phyloP scores from a whole-genome alignment of 805 yeast species.

The Kuraishia molischiana region DNA sequence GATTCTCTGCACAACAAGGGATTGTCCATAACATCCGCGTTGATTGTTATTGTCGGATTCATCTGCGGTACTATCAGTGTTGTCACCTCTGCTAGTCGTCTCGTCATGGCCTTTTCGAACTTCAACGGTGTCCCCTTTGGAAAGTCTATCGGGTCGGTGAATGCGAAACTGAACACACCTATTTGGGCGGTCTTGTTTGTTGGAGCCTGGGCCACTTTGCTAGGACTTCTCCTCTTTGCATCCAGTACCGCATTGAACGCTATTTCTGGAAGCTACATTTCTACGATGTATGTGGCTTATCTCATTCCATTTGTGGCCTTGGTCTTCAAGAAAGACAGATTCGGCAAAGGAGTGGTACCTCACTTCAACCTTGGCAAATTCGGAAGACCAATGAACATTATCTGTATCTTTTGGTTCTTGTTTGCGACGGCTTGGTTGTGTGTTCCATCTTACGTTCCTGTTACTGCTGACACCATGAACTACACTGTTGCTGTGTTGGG shows the following conservation, averaged over 20 bases:
- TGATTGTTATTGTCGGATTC: neutral
- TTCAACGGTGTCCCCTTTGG: slow-evolving; percentile 13
- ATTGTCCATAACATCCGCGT: neutral
- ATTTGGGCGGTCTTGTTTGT: slow-evolving; percentile 9
- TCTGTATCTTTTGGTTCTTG: slow-evolving; percentile 31
- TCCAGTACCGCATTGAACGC: slow-evolving; percentile 40
- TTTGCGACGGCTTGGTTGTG: slow-evolving; percentile 36
- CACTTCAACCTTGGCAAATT: slow-evolving; percentile 30
- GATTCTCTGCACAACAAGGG: neutral
- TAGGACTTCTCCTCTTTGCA: slow-evolving; percentile 33
- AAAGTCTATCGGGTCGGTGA: slow-evolving; percentile 8
- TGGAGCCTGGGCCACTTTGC: slow-evolving; percentile 5
- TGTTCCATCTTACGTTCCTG: slow-evolving; percentile 41
- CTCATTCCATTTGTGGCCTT: slow-evolving; percentile 33
- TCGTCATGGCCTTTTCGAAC: slow-evolving; percentile 13
- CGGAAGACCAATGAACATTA: slow-evolving; percentile 27
- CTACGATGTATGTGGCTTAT: slow-evolving; percentile 40
- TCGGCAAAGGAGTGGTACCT: slow-evolving; percentile 34
- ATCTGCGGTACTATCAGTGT: slow-evolving; percentile 10
- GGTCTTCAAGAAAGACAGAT: slow-evolving; percentile 32
- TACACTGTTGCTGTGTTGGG: slow-evolving; percentile 43
- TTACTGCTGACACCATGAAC: slow-evolving; percentile 36
- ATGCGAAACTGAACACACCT: slow-evolving; percentile 8
- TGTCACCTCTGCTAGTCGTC: slow-evolving; percentile 12
- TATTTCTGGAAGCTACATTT: slow-evolving; percentile 41